phyloP scores from a whole-genome alignment of 2,329 filamentous ascomycete genomes.

The Colletotrichum filicis region DNA sequence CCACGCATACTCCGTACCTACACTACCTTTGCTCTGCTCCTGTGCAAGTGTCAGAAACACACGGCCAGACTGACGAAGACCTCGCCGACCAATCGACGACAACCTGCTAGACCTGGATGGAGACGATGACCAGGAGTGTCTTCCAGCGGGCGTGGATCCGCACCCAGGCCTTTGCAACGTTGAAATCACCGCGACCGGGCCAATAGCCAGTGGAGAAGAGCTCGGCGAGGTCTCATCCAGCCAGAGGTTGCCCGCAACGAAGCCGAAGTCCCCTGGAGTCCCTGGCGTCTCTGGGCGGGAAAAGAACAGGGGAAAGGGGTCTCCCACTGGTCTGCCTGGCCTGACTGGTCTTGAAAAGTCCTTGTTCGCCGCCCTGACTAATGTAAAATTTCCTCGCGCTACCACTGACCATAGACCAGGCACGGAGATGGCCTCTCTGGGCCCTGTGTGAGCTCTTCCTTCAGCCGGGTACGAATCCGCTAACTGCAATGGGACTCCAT shows the following conservation, averaged over 20 bases:
- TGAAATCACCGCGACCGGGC: slow-evolving; percentile 30
- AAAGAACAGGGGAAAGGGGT: slow-evolving; percentile 5
- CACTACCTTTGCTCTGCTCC: background rate
- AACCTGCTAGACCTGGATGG: background rate
- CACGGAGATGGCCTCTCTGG: slow-evolving; percentile 17
- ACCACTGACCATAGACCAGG: slow-evolving; percentile 25
- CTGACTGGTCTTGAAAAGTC: slow-evolving; percentile 11
- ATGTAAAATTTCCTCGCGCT: slow-evolving; percentile 29
- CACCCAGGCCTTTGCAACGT: slow-evolving; percentile 24
- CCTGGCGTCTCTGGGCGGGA: slow-evolving; percentile 1
- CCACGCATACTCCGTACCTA: too few species aligned
- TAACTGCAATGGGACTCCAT: background rate
- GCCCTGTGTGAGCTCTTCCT: slow-evolving; percentile 15
- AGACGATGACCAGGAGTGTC: slow-evolving; percentile 6
- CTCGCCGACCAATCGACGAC: background rate
- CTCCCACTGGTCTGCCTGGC: background rate
- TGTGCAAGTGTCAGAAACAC: background rate
- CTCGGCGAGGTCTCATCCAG: slow-evolving; percentile 1
- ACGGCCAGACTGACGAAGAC: background rate
- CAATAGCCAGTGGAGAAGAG: slow-evolving; percentile 17
- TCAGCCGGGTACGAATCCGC: slow-evolving; percentile 16
- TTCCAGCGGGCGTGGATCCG: slow-evolving; percentile 22
- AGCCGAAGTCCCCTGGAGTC: background rate
- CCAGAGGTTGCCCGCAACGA: background rate
- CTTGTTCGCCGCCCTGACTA: slow-evolving; percentile 35